Conservation (phyloP, 495 filamentous ascomycete species). For the Aspergillus funiculosus region DNA sequence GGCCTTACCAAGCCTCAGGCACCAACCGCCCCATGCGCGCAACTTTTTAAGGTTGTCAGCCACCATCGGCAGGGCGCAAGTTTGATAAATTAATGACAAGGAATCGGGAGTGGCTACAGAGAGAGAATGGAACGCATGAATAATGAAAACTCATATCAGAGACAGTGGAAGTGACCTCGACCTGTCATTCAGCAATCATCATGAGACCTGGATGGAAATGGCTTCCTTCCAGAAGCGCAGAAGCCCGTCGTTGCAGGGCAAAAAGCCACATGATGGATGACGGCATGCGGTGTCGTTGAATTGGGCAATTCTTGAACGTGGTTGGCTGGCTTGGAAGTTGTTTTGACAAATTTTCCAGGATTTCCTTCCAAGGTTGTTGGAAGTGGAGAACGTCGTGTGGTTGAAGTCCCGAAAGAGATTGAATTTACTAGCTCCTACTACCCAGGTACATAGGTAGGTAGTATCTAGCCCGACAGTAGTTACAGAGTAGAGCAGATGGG, state of each 20-base stretch:
- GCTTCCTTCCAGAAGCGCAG: constrained; percentile 3
- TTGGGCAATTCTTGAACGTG: too few species aligned
- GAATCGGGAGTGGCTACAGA: not conserved
- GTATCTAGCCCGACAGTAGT: too few species aligned
- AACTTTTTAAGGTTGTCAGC: constrained; percentile 2
- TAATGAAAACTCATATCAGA: not conserved
- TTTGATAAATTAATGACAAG: not conserved
- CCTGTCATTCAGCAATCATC: not conserved
- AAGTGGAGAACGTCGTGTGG: not conserved
- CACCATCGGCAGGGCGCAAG: constrained; percentile 1
- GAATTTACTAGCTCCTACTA: too few species aligned
- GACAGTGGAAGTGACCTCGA: not conserved
- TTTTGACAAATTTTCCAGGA: not conserved
- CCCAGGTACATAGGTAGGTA: too few species aligned
- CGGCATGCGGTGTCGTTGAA: too few species aligned
- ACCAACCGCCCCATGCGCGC: too few species aligned
- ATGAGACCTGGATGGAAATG: not conserved
- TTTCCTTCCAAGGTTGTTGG: not conserved
- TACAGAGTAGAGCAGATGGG: too few species aligned
- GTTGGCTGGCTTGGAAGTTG: not conserved
- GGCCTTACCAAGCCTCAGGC: too few species aligned
- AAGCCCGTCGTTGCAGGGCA: not conserved
- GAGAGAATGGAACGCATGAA: not conserved
- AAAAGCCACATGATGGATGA: constrained; percentile 2
- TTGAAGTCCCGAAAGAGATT: too few species aligned